phyloP scores from a whole-genome alignment of 352 stramenopile genomes.

The Phytophthora macrochlamydospora region DNA sequence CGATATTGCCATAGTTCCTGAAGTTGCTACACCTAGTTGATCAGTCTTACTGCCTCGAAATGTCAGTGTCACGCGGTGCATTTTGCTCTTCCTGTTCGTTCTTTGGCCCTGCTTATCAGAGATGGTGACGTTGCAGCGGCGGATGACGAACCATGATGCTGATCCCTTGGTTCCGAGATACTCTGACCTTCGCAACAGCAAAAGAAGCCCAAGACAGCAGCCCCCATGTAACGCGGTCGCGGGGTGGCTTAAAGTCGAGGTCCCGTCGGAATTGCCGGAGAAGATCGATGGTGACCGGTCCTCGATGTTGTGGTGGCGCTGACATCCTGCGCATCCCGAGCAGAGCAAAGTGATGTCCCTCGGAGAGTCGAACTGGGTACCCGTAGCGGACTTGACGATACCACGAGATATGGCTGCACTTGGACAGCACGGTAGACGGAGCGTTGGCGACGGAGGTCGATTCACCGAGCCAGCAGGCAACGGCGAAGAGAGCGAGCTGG shows the following conservation, averaged over 20 bases:
- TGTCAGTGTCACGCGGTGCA: background rate
- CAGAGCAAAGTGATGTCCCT: background rate
- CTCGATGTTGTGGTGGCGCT: background rate
- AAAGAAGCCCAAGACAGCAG: conserved; percentile 12
- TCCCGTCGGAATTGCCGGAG: background rate
- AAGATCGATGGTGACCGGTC: background rate
- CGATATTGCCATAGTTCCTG: background rate
- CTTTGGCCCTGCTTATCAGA: background rate
- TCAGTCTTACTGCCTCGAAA: conserved; percentile 5
- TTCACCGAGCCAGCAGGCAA: background rate
- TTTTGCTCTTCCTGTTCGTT: background rate
- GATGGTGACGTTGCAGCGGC: background rate
- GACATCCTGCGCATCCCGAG: background rate
- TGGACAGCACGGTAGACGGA: background rate
- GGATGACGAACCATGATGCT: background rate
- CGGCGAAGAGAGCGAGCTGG: background rate
- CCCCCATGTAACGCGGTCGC: conserved; percentile 1
- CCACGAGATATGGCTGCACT: background rate
- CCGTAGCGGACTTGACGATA: background rate
- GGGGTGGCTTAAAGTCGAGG: background rate
- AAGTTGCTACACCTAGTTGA: background rate
- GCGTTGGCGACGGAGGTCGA: background rate
- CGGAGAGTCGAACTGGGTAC: background rate
- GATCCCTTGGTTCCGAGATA: background rate
- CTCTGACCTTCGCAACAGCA: conserved; percentile 5